phyloP scores from a whole-genome alignment of 1,284 basidiomycete genomes.

The Caloboletus firmus region DNA sequence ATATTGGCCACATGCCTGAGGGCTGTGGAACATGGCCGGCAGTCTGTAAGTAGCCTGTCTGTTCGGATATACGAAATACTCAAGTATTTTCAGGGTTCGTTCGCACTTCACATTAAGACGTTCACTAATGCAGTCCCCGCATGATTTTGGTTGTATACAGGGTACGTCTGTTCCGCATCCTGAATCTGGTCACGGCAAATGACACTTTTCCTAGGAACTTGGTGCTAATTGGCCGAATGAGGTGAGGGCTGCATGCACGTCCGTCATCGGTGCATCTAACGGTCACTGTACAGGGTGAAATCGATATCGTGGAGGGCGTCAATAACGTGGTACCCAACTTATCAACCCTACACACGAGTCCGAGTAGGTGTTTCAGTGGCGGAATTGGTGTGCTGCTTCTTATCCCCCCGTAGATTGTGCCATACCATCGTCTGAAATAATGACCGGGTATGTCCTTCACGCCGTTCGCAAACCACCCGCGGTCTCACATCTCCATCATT shows the following conservation, averaged over 20 bases:
- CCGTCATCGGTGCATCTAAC: background rate
- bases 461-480: background rate
- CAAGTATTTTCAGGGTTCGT: conserved; percentile 21
- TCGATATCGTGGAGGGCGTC: conserved; percentile 71
- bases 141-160: conserved; percentile 4
- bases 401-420: conserved; percentile 47
- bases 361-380: conserved; percentile 12
- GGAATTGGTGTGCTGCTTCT: background rate
- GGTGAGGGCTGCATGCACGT: background rate
- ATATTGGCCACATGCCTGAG: conserved; percentile 40
- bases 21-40: conserved; percentile 45
- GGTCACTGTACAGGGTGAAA: conserved; percentile 41
- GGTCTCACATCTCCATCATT: background rate
- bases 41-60: conserved; percentile 23
- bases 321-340: conserved; percentile 57
- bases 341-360: conserved; percentile 62
- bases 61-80: background rate
- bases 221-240: conserved; percentile 20
- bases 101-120: background rate
- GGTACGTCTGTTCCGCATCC: conserved; percentile 7
- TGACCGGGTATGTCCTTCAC: conserved; percentile 47
- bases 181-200: background rate
- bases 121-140: background rate
- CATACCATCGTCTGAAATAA: conserved; percentile 50
- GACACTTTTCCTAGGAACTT: conserved; percentile 16